phyloP scores from a whole-genome alignment of 148 eudicot genomes.

The Chenopodium formosanum region DNA sequence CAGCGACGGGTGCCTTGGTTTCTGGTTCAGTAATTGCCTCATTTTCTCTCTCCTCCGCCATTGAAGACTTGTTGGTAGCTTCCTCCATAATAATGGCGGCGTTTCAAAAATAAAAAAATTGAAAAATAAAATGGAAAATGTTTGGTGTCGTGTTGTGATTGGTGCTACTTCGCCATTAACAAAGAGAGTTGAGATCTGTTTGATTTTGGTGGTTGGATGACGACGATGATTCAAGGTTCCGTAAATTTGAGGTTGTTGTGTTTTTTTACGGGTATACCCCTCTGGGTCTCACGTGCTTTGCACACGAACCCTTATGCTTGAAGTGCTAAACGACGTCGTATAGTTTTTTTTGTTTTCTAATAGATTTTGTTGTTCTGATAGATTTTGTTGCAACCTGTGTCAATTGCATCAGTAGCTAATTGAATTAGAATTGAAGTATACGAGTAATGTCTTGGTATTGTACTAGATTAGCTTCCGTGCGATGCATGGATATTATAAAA shows the following conservation, averaged over 20 bases:
- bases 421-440: too few relatives aligned
- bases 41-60: slow-evolving; percentile 27
- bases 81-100: slow-evolving; percentile 24
- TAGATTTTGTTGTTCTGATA: background rate
- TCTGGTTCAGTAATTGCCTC: slow-evolving; percentile 17
- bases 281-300: slow-evolving; percentile 1
- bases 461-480: too few relatives aligned
- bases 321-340: background rate
- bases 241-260: background rate
- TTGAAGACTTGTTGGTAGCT: slow-evolving; percentile 14
- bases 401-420: too few relatives aligned
- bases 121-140: background rate
- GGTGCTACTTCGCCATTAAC: slow-evolving; percentile 4
- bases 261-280: background rate
- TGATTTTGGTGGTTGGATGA: background rate
- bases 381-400: background rate
- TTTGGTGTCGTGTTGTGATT: background rate
- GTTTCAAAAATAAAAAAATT: background rate
- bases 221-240: too few relatives aligned
- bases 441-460: too few relatives aligned
- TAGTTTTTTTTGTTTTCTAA: background rate
- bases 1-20: background rate
- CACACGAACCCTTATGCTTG: background rate
- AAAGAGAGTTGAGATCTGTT: background rate
- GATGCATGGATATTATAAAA: too few relatives aligned